Percentiles rank a stretch among this genome's conserved stretches.
These are phyloP conservation scores for Microbotryomycetes sp. DNA, from an alignment of 1,284 basidiomycete genomes.

Conservation along the genomic window DNA sequence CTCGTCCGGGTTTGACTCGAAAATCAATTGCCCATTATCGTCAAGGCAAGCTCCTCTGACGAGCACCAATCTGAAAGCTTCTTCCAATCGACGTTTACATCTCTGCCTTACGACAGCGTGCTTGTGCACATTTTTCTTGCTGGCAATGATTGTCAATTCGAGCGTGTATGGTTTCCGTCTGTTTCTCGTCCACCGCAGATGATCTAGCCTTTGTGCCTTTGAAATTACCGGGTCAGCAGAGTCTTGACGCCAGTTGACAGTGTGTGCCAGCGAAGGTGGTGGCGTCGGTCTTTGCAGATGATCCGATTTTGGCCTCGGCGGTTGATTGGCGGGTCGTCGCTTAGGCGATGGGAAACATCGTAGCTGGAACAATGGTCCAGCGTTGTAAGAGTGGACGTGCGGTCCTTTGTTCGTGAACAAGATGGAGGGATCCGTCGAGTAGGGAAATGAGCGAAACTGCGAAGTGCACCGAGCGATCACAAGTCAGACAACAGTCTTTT, in stretches of 20 bases:
- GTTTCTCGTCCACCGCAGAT: not conserved
- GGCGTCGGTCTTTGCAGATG: not conserved
- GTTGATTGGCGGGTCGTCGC: not conserved
- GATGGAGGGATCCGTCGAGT: not conserved
- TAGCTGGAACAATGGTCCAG: not conserved
- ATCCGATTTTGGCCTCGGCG: not conserved
- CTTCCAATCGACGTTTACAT: slow-evolving; percentile 24
- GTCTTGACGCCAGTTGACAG: not conserved
- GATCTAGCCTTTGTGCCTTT: not conserved
- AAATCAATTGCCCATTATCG: not conserved
- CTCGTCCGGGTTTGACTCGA: slow-evolving; percentile 1
- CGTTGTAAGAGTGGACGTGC: not conserved
- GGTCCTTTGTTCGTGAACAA: not conserved
- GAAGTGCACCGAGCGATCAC: not conserved
- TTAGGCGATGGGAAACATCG: not conserved
- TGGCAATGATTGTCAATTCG: slow-evolving; percentile 24
- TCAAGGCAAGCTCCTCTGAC: slow-evolving; percentile 17
- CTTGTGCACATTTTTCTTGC: slow-evolving; percentile 31
- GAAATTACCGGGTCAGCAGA: not conserved
- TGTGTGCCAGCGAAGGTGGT: not conserved
- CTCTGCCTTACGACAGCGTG: slow-evolving; percentile 24
- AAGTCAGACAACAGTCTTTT: too few relatives aligned
- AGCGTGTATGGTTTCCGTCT: slow-evolving; percentile 22
- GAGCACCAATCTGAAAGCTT: slow-evolving; percentile 28
- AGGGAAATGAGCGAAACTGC: not conserved